Conservation (phyloP, 352 stramenopile species). For the Globisporangium heterothallicum region DNA sequence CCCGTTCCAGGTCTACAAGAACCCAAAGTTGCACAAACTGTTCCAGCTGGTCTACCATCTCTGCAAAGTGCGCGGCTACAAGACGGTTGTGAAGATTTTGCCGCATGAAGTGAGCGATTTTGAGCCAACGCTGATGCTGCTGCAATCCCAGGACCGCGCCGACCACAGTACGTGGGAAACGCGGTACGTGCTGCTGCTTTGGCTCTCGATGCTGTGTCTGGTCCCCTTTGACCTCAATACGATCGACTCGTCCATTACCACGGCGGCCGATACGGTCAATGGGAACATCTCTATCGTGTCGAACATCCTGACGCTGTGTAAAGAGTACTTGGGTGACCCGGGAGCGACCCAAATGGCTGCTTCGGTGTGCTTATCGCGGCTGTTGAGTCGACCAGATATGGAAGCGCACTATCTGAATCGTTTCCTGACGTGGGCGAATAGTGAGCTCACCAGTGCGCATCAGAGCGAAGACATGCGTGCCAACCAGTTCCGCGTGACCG, state of each 20-base stretch:
- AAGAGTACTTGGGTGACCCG: constrained; percentile 79
- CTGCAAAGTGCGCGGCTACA: constrained; percentile 95
- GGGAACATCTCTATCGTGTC: constrained; percentile 58
- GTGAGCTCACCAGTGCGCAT: constrained; percentile 36
- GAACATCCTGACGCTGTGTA: constrained; percentile 81
- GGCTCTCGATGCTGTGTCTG: constrained; percentile 96
- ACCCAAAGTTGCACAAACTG: constrained; percentile 73
- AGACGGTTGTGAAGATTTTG: constrained; percentile 94
- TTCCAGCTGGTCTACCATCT: constrained; percentile 94
- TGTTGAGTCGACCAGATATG: constrained; percentile 96
- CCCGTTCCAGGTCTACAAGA: constrained; percentile 70
- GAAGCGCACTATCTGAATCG: constrained; percentile 82
- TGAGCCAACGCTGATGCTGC: constrained; percentile 89
- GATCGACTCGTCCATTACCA: constrained; percentile 87
- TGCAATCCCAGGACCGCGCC: constrained; percentile 82
- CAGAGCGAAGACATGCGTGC: constrained; percentile 34
- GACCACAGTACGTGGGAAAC: constrained; percentile 73
- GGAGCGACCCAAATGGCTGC: constrained; percentile 90
- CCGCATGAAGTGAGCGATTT: constrained; percentile 95
- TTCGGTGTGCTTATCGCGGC: constrained; percentile 89
- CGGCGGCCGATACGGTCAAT: constrained; percentile 13
- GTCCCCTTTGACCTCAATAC: constrained; percentile 96
- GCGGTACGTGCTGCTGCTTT: constrained; percentile 92
- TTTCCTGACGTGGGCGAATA: constrained; percentile 89
- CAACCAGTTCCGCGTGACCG: constrained; percentile 74